Conservation (phyloP, 2,329 filamentous ascomycete genomes). For the Pseudofabraea citricarpa region DNA sequence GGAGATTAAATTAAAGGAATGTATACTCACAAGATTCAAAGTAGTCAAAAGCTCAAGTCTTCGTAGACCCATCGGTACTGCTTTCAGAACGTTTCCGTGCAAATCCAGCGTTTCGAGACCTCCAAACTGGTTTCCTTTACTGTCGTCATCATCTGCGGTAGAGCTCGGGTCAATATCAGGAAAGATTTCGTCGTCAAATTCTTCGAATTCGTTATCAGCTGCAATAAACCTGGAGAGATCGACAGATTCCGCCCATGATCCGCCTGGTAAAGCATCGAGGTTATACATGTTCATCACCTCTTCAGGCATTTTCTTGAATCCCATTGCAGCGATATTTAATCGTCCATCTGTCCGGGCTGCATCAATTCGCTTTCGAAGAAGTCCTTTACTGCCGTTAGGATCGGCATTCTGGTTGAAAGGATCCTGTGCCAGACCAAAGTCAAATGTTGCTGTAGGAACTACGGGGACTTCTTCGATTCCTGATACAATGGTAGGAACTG, state of each 20-base stretch:
- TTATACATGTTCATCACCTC: slow-evolving; percentile 92
- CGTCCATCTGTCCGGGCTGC: slow-evolving; percentile 72
- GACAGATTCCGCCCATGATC: slow-evolving; percentile 86
- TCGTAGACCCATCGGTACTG: slow-evolving; percentile 71
- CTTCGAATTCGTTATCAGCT: slow-evolving; percentile 82
- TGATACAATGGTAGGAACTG: slow-evolving; percentile 22
- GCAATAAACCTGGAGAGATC: slow-evolving; percentile 80
- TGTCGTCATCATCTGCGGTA: slow-evolving; percentile 57
- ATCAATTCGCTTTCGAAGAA: slow-evolving; percentile 69
- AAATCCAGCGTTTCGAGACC: slow-evolving; percentile 78
- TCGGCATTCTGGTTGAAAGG: slow-evolving; percentile 65
- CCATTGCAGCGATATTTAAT: slow-evolving; percentile 84
- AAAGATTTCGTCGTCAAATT: slow-evolving; percentile 69
- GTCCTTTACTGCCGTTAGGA: slow-evolving; percentile 55
- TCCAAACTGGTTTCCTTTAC: slow-evolving; percentile 70
- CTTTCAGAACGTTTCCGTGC: slow-evolving; percentile 74
- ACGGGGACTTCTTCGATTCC: slow-evolving; percentile 32
- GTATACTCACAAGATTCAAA: slow-evolving; percentile 75
- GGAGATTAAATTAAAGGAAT: too few relatives aligned
- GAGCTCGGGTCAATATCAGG: slow-evolving; percentile 61
- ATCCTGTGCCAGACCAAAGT: slow-evolving; percentile 56
- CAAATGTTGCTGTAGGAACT: slow-evolving; percentile 46
- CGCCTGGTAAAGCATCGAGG: slow-evolving; percentile 58
- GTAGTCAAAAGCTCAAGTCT: slow-evolving; percentile 69
- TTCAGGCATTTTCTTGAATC: slow-evolving; percentile 70